Evolutionary conservation across 495 filamentous ascomycete genomes (phyloP).

Genomic region (Darksidea phi): DNA sequence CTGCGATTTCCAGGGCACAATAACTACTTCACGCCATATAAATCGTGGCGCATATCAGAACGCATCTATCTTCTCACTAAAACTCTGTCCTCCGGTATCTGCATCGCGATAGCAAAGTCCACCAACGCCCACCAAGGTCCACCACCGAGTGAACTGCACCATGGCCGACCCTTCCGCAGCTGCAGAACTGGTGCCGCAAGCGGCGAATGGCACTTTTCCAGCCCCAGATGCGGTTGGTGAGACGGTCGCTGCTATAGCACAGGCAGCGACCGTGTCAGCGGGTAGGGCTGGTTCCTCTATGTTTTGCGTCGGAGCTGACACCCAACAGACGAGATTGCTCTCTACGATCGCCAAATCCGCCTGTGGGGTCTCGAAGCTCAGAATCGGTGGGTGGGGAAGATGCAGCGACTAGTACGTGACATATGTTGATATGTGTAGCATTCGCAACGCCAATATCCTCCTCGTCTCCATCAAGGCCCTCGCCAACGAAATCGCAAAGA

Average conservation of each 20-base stretch:
- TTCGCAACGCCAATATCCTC: slow-evolving; percentile 87
- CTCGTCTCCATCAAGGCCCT: slow-evolving; percentile 84
- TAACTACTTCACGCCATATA: background rate
- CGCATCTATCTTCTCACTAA: too few species aligned
- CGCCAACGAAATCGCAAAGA: slow-evolving; percentile 95
- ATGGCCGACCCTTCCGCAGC: background rate
- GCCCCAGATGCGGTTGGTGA: slow-evolving; percentile 26
- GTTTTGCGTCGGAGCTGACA: slow-evolving; percentile 4
- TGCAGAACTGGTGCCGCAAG: background rate
- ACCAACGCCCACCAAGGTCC: background rate
- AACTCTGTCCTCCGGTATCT: too few species aligned
- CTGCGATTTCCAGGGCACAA: background rate
- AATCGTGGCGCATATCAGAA: too few species aligned
- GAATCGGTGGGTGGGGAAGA: slow-evolving; percentile 55
- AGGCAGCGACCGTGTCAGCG: slow-evolving; percentile 53
- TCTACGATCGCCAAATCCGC: slow-evolving; percentile 98
- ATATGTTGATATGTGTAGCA: slow-evolving; percentile 49
- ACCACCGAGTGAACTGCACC: background rate
- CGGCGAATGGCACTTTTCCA: slow-evolving; percentile 34
- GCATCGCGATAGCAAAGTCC: background rate
- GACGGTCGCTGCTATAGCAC: slow-evolving; percentile 35
- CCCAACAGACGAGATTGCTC: slow-evolving; percentile 82
- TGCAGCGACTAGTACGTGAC: background rate
- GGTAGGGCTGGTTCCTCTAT: slow-evolving; percentile 42
- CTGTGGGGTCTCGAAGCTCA: slow-evolving; percentile 97